Percentiles rank a stretch among this genome's conserved stretches.
Conservation (phyloP, 106 monocot species). For the Dendrobium nobile region DNA sequence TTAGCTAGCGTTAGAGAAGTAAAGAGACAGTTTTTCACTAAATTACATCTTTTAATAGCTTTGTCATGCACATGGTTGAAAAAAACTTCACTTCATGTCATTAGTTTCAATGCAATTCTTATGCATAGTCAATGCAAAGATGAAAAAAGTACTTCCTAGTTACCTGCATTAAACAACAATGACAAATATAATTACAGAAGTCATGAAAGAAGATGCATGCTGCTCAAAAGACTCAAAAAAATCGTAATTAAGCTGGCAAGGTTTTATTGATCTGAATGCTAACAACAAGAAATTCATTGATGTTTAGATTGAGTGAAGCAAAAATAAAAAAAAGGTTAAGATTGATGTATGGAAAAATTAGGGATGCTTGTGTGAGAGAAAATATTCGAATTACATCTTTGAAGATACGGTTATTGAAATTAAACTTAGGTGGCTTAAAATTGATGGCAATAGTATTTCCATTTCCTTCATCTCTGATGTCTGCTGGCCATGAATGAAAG, state of each 20-base stretch:
- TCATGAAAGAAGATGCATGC: background rate
- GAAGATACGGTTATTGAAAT: background rate
- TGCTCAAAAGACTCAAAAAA: background rate
- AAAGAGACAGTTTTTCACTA: background rate
- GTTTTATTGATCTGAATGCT: background rate
- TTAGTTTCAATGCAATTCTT: too few species aligned
- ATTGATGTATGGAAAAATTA: background rate
- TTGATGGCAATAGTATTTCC: too few species aligned
- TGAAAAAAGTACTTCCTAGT: background rate
- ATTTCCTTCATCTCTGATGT: too few species aligned
- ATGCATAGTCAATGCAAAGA: background rate
- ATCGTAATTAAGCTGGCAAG: background rate
- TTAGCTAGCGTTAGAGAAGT: background rate
- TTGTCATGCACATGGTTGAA: background rate
- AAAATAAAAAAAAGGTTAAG: background rate
- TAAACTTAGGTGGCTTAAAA: too few species aligned
- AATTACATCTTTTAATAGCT: background rate
- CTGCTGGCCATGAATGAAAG: too few species aligned
- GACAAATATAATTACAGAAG: background rate
- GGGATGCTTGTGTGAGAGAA: background rate
- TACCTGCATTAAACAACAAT: background rate
- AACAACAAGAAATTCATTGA: background rate
- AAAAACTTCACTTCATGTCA: too few species aligned
- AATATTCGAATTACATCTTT: background rate
- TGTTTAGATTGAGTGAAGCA: background rate